phyloP scores from a whole-genome alignment of 768 basidiomycete species.

The Pleurotus giganteus region DNA sequence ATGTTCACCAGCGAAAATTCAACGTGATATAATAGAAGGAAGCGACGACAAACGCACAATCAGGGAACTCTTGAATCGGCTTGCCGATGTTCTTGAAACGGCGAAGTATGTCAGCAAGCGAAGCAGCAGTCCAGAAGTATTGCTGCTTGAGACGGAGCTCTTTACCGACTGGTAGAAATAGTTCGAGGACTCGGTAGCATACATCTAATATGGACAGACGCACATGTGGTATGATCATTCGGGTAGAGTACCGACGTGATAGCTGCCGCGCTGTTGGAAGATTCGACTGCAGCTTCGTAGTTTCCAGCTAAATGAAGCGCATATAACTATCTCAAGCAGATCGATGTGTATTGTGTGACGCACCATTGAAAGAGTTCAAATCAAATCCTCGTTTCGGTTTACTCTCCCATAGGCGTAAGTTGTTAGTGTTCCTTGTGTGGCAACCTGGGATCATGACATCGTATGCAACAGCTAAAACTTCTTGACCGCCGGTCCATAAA shows the following conservation, averaged over 20 bases:
- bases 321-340: background rate
- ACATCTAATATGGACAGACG: background rate
- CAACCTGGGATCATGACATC: conserved; percentile 93
- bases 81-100: conserved; percentile 90
- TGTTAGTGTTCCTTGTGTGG: conserved; percentile 83
- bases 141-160: conserved; percentile 93
- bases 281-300: conserved; percentile 86
- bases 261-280: conserved; percentile 86
- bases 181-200: background rate
- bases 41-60: conserved; percentile 51
- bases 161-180: conserved; percentile 62
- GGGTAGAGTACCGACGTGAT: conserved; percentile 97
- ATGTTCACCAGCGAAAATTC: conserved; percentile 9
- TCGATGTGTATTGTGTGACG: conserved; percentile 8
- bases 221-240: conserved; percentile 71
- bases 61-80: conserved; percentile 76
- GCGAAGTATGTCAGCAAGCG: conserved; percentile 84
- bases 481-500: conserved; percentile 86
- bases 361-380: conserved; percentile 92
- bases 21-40: background rate
- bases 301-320: conserved; percentile 64
- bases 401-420: conserved; percentile 81
- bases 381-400: conserved; percentile 91
- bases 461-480: conserved; percentile 91
- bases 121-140: conserved; percentile 93